Base-by-base conservation (phyloP, 129 eudicot species). In the Flaveria bidentis region DNA sequence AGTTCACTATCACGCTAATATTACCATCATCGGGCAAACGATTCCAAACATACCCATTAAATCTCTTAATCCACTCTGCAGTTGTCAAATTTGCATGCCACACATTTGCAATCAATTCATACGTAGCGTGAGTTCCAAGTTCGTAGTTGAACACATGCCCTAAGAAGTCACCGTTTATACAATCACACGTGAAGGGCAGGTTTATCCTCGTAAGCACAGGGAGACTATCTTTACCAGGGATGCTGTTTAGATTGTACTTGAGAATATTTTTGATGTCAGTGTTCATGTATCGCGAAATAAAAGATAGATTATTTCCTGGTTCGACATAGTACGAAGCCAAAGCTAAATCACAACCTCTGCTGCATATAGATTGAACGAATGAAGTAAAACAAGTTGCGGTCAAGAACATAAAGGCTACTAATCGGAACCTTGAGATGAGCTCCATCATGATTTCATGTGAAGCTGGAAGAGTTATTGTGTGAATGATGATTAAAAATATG, bases 181-280 rank as follows among this genome's bases (percentile, higher is more conserved):
- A 93, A 2, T 77, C 93, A 61, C 97, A 94, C 0, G 72, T 0
- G 47, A 94, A 91, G 14, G 98, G 98, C 12, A 94, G 10, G 68
- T 83, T 80, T 33, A 90, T 79, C n/a, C 92, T 67, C 0, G 28
- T 7, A 9, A 9, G 66, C 0, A 83, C 62, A 1, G 0, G 44
- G 2, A 94, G 1, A 55, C 66, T 65, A 75, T 90, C 90, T n/a
- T 80, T 76, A 30, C 81, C 80, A 3, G 92, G 77, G 53, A 91
- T 71, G 45, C 2, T 52, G 11, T 16, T 22, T 0, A 60, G 84
- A 66, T 93, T 93, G 78, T 82, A 90, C 9, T 46, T 20, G 8
- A 83, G 47, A 23, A 90, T 78, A 0, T 9, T 14, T 0, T 5
- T 1, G 49, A 71, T 83, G 0, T 57, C 0, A 22, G 45, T 72